A percentile compares a stretch with the other conserved stretches of the same genome.
phyloP scores from a whole-genome alignment of 164 flowering plant species.

The Saururus chinensis region DNA sequence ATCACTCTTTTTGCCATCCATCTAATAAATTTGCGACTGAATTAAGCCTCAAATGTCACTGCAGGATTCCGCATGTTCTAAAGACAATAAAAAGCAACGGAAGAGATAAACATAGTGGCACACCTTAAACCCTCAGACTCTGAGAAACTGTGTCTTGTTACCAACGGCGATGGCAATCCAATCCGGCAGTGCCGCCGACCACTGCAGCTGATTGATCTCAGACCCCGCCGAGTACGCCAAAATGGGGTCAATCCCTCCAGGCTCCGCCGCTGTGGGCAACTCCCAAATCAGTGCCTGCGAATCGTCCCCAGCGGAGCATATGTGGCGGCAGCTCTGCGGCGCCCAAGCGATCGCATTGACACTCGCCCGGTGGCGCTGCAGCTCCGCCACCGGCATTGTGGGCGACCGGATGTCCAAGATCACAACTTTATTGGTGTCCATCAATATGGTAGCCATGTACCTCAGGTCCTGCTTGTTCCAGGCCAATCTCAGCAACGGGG shows the following conservation, averaged over 20 bases:
- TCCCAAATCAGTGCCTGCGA: conserved; percentile 85
- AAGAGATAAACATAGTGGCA: too few species aligned
- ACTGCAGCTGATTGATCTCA: conserved; percentile 81
- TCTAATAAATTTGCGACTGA: too few species aligned
- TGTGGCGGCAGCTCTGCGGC: conserved; percentile 57
- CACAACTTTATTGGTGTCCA: conserved; percentile 74
- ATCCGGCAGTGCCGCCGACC: conserved; percentile 71
- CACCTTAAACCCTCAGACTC: conserved; percentile 36
- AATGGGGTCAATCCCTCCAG: conserved; percentile 70
- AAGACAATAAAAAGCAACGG: too few species aligned
- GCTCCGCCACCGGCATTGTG: conserved; percentile 66
- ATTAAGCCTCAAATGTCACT: too few species aligned
- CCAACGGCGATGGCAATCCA: conserved; percentile 78
- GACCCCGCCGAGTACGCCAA: conserved; percentile 53
- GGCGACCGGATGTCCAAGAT: conserved; percentile 75
- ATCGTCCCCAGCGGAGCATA: conserved; percentile 83
- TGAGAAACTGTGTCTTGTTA: conserved; percentile 70
- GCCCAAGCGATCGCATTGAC: conserved; percentile 92
- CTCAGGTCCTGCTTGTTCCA: conserved; percentile 89
- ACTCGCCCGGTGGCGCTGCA: conserved; percentile 65
- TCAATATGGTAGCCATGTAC: conserved; percentile 57
- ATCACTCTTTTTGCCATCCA: too few species aligned
- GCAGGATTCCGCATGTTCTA: too few species aligned
- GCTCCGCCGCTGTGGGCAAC: conserved; percentile 59
- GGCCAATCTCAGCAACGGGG: conserved; percentile 73